Conservation (phyloP, 2,329 filamentous ascomycete genomes). For the Waltergamsia citrina region DNA sequence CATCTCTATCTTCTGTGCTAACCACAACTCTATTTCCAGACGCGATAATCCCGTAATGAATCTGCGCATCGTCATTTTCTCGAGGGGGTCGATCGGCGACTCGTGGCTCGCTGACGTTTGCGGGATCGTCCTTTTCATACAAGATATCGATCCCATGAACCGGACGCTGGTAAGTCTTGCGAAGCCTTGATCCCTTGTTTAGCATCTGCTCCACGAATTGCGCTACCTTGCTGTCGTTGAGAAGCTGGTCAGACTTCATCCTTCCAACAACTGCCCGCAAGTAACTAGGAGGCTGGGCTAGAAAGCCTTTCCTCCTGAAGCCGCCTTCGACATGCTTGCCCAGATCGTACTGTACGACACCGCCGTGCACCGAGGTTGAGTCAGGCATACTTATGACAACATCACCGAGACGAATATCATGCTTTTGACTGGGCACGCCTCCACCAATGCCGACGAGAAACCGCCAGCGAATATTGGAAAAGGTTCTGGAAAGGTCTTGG, state of each 20-base stretch:
- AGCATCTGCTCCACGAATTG: background rate
- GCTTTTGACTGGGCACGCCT: conserved; percentile 7
- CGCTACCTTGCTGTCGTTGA: background rate
- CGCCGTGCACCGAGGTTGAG: background rate
- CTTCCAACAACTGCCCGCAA: background rate
- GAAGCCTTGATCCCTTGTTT: no score
- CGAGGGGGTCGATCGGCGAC: background rate
- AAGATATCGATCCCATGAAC: no score
- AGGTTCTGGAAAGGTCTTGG: no score
- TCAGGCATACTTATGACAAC: conserved; percentile 11
- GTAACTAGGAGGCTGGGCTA: conserved; percentile 7
- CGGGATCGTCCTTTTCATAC: no score
- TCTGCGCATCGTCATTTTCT: background rate
- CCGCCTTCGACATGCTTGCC: conserved; percentile 1
- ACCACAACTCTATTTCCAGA: conserved; percentile 23
- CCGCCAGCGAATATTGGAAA: no score
- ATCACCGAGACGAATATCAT: conserved; percentile 22
- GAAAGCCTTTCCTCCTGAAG: conserved; percentile 7
- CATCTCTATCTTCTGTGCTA: no score
- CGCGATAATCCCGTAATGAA: conserved; percentile 11
- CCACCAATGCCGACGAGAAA: conserved; percentile 15
- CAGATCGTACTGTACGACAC: conserved; percentile 5
- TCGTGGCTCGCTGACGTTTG: no score
- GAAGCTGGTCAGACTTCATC: background rate
- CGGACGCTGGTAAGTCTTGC: no score